phyloP scores from a whole-genome alignment of 2,329 filamentous ascomycete species.

The Penicillium sp. region DNA sequence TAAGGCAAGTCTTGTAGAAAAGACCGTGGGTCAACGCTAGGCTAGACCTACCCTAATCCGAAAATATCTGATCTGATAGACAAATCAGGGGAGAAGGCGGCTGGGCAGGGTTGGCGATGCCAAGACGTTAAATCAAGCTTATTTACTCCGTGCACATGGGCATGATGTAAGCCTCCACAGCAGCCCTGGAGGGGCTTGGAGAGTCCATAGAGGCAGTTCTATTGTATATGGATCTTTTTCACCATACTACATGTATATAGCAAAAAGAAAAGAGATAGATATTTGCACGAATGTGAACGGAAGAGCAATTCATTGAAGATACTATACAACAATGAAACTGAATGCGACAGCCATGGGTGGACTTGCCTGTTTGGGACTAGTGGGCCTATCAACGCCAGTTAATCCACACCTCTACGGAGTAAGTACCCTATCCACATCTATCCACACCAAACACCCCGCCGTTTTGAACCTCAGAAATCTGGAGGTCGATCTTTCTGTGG shows the following conservation, averaged over 20 bases:
- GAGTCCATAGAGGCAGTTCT: not conserved
- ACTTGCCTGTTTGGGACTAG: slow-evolving; percentile 20
- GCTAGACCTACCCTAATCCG: not conserved
- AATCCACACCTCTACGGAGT: not conserved
- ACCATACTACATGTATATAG: no score
- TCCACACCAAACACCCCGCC: not conserved
- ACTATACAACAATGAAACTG: no score
- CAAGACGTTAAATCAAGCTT: slow-evolving; percentile 15
- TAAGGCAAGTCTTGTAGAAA: not conserved
- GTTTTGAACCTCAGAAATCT: not conserved
- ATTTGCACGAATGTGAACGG: no score
- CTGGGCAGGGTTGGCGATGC: not conserved
- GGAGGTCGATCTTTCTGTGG: not conserved
- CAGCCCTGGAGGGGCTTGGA: not conserved
- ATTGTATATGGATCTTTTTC: not conserved
- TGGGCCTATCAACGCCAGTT: not conserved
- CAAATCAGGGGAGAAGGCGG: not conserved
- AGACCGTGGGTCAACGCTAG: not conserved
- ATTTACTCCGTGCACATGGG: slow-evolving; percentile 4
- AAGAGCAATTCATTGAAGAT: not conserved
- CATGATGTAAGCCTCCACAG: slow-evolving; percentile 3
- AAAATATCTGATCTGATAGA: not conserved
- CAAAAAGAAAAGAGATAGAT: not conserved
- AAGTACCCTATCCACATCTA: not conserved
- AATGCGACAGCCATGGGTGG: slow-evolving; percentile 6